Base-by-base conservation (phyloP, 495 filamentous ascomycete species). In the Ramalina intermedia region DNA sequence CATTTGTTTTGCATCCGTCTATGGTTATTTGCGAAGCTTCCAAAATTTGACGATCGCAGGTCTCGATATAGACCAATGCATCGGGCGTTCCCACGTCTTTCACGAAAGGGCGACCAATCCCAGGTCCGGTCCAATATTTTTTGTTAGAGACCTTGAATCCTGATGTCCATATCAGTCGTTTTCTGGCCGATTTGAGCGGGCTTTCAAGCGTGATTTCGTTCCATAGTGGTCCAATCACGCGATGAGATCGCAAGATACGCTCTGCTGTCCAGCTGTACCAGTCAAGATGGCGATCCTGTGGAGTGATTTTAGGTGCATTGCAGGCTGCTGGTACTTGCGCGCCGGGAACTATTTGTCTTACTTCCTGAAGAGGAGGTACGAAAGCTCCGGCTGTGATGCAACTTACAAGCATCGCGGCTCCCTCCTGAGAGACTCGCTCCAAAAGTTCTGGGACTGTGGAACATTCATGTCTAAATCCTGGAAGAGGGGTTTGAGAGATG, bases 401-500 rank as follows among this genome's bases (percentile, higher is more conserved):
- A 8, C 75, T 52, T 2, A 87, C 63, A 3, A 91, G 73, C 56
- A 90, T 66, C 3, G 69, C 57, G 0, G 80, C 79, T 11, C 78
- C 80, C 24, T 66, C 60, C 0, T 66, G 62, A 8, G 71, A 60
- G 48, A 68, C 62, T 17, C 68, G 20, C n/a, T 58, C 49, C 18
- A 65, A 40, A 38, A 76, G 52, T 17, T 73, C 61, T 7, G 63
- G 58, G 4, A 74, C 62, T 9, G 69, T 73, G 37, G 61, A 67
- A 11, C 61, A 61, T 2, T 61, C 58, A 44, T 81, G 68, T 3
- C 63, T 55, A 29, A 82, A 57, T 8, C 72, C 74, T 14, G 76
- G 75, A 2, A 52, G 36, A 6, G 69, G 72, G 0, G 78, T 81
- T 63, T 89, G 88, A 7, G 74, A 65, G 13, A 98, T 69, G 16